Evolutionary conservation across 192 early-diverging fungal genomes (phyloP).

Genomic region (Entomortierella parvispora): DNA sequence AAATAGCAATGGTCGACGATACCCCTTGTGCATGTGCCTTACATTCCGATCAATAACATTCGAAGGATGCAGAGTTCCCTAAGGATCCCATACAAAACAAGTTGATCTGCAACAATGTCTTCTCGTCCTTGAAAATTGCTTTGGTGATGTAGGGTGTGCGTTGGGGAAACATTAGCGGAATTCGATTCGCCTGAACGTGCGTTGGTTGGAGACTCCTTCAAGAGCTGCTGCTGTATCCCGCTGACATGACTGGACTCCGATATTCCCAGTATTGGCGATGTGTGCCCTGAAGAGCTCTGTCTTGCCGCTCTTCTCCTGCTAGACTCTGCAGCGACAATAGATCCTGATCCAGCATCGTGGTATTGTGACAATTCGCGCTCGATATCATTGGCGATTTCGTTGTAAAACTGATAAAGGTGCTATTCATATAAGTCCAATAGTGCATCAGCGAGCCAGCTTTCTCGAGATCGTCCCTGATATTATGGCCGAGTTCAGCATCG

Average conservation of each 20-base stretch:
- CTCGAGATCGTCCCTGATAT: too few relatives aligned
- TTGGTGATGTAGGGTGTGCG: not conserved
- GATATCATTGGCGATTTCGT: slow-evolving; percentile 18
- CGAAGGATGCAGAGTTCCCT: slow-evolving; percentile 42
- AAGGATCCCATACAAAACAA: slow-evolving; percentile 43
- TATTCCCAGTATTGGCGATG: slow-evolving; percentile 15
- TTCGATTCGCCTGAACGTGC: too few relatives aligned
- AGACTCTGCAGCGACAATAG: not conserved
- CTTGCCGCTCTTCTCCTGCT: not conserved
- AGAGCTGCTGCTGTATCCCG: not conserved
- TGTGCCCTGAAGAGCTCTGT: slow-evolving; percentile 15
- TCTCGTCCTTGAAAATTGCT: not conserved
- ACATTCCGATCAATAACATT: slow-evolving; percentile 36
- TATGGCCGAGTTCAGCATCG: too few relatives aligned
- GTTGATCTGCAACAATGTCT: slow-evolving; percentile 28
- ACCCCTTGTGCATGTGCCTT: slow-evolving; percentile 14
- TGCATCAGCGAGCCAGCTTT: too few relatives aligned
- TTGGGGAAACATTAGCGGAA: slow-evolving; percentile 13
- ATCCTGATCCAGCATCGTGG: slow-evolving; percentile 7
- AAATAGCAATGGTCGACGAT: slow-evolving; percentile 3
- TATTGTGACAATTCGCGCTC: slow-evolving; percentile 25
- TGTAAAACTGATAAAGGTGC: slow-evolving; percentile 46
- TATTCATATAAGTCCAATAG: slow-evolving; percentile 2
- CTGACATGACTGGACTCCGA: slow-evolving; percentile 18
- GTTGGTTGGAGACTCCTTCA: slow-evolving; percentile 17